These are phyloP conservation scores for Rhynchospora tenuis DNA, from an alignment of 176 grass and related monocot species.

Conservation along the genomic window DNA sequence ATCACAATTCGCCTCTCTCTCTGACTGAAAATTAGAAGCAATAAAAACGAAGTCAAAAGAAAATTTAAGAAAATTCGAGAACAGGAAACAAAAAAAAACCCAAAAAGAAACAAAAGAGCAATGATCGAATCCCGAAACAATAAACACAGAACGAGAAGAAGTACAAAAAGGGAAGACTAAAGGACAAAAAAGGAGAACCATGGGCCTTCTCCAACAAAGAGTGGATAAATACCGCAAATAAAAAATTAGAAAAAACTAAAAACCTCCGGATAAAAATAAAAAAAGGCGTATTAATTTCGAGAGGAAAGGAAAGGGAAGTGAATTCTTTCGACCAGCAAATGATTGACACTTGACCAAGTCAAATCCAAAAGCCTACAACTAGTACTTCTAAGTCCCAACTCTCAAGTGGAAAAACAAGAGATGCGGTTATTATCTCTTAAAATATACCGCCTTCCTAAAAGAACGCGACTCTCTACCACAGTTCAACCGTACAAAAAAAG, in stretches of 20 bases:
- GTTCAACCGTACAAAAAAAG: conserved; percentile 29
- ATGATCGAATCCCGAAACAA: conserved; percentile 38
- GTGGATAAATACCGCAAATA: conserved; percentile 22
- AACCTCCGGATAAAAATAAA: conserved; percentile 24
- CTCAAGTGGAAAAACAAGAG: conserved; percentile 20
- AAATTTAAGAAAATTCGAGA: conserved; percentile 17
- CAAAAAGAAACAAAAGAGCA: conserved; percentile 30
- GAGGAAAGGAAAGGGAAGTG: conserved; percentile 1
- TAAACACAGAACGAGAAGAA: conserved; percentile 36
- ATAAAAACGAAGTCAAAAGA: conserved; percentile 11
- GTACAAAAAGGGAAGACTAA: conserved; percentile 49
- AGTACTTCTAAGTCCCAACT: background rate
- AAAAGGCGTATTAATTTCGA: conserved; percentile 38
- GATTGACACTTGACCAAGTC: conserved; percentile 38
- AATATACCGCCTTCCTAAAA: conserved; percentile 26
- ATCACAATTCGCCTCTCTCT: conserved; percentile 36
- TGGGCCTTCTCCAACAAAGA: conserved; percentile 21
- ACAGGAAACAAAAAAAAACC: conserved; percentile 7
- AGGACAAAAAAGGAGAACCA: conserved; percentile 41
- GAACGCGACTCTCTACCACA: conserved; percentile 16
- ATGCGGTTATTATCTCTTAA: conserved; percentile 25
- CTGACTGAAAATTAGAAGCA: conserved; percentile 31
- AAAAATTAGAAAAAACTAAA: conserved; percentile 22
- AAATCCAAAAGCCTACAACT: conserved; percentile 19
- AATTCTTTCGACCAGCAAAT: conserved; percentile 48